Evolutionary conservation across 2,329 filamentous ascomycete genomes (phyloP), one percentile per base, ranked within the genome.

Genomic region (Aspergillus sclerotialis): DNA sequence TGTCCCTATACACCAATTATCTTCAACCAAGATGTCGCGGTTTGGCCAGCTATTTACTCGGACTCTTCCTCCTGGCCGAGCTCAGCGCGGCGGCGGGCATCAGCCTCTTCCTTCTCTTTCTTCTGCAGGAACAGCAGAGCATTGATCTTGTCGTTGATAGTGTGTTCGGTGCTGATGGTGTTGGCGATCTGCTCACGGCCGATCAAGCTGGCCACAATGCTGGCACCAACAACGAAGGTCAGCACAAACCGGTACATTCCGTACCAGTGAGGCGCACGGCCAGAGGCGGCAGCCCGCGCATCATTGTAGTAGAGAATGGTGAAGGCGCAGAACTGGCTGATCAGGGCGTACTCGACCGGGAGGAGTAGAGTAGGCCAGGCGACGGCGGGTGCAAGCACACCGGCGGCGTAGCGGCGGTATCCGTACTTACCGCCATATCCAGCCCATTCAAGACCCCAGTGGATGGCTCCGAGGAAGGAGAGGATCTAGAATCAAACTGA

Each of bases 281-380:
- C 89, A 26, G 71, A 69, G 33, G 74, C 72, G 7, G 82, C 75
- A 10, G 86, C 86, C 17, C 80, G 75, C 6, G 82, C 72, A 56
- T 95, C 89, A 39, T 80, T 80, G 58, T 90, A 90, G 70, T 94
- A 95, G 40, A 94, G 74, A 48, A 79, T 79, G 37, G 80, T 82
- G 62, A 95, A 95, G 24, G 85, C 82, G 35, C 82, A 61, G 67
- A 95, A 94, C 58, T 95, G 89, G 3, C 78, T 72, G 35, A 88
- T 93, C 32, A 95, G 69, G 1, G 88, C 89, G 60, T 86, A 86
- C 60, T 94, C 84, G 29, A 86, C 67, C 0, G 88, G 84, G 64
- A 95, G 73, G 31, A 94, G 69, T 21, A 94, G 73, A 8, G 89
- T 94, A 3, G 89, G 88, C 89, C 89, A 95, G 30, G 89, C 89